These are phyloP conservation scores for Coemansia sp. DNA, from an alignment of 192 early-diverging fungal species.

Conservation along the genomic window DNA sequence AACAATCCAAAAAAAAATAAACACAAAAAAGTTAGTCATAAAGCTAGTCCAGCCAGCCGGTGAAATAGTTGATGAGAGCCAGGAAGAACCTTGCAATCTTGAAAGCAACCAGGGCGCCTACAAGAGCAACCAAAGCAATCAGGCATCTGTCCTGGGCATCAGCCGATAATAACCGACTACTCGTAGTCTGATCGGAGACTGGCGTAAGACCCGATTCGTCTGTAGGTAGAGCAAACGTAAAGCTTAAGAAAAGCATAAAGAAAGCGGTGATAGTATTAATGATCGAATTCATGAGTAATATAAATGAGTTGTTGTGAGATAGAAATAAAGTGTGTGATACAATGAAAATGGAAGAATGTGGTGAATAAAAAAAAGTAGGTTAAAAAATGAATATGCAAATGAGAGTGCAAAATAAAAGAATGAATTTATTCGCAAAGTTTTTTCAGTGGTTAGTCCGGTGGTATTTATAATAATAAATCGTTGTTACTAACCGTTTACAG, in stretches of 20 bases:
- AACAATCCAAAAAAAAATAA: too few species aligned
- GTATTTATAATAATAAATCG: too few species aligned
- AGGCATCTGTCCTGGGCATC: conserved; percentile 1
- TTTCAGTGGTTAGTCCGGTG: too few species aligned
- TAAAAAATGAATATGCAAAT: background rate
- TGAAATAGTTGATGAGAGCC: conserved; percentile 2
- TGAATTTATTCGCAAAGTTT: too few species aligned
- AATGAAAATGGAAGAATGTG: too few species aligned
- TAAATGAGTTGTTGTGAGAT: too few species aligned
- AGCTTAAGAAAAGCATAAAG: background rate
- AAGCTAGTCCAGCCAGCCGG: conserved; percentile 1
- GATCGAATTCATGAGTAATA: background rate
- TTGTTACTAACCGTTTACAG: background rate
- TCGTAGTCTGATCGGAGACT: background rate
- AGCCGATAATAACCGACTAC: background rate
- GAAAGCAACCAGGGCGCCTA: conserved; percentile 6
- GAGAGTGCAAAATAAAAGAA: background rate
- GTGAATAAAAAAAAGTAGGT: background rate
- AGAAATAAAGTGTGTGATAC: too few species aligned
- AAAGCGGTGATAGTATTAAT: background rate
- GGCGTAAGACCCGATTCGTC: background rate
- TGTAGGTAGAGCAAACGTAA: background rate
- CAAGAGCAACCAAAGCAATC: conserved; percentile 1
- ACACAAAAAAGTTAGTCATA: background rate
- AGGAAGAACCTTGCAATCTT: conserved; percentile 5